phyloP scores from a whole-genome alignment of 2,329 filamentous ascomycete genomes.

The Beauveria bassiana region DNA sequence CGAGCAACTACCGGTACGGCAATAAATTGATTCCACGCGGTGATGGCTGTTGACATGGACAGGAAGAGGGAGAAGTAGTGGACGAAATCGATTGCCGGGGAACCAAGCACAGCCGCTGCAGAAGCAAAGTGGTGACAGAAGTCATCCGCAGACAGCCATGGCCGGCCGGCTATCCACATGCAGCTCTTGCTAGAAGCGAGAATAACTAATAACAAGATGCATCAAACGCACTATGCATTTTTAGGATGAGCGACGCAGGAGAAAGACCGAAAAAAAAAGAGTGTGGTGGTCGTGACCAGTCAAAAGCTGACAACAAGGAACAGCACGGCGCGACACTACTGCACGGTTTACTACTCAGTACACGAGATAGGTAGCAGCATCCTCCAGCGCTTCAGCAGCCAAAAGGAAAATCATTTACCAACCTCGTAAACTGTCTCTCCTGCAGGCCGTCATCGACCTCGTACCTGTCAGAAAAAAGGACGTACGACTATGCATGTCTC shows the following conservation, averaged over 20 bases:
- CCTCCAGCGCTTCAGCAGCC: background rate
- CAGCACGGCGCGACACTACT: conserved; percentile 1
- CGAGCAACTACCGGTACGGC: background rate
- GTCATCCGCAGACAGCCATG: background rate
- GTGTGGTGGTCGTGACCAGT: background rate
- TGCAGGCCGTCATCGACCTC: conserved; percentile 1
- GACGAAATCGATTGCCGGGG: background rate
- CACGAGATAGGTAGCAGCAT: too few species aligned
- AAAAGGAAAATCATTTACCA: background rate
- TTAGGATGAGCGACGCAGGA: background rate
- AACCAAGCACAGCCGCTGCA: background rate
- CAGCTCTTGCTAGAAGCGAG: background rate
- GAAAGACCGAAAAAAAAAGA: background rate
- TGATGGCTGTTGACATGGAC: background rate
- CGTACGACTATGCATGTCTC: background rate
- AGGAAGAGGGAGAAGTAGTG: background rate
- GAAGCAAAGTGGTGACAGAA: background rate
- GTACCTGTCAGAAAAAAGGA: conserved; percentile 1
- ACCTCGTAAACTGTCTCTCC: conserved; percentile 5
- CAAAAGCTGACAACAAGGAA: background rate
- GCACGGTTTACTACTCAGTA: background rate
- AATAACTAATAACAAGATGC: background rate
- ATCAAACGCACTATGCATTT: background rate
- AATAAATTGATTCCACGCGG: background rate
- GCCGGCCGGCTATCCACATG: background rate